These are phyloP conservation scores for Leishmania lainsoni DNA, from an alignment of 208 protist genomes.

Conservation along the genomic window DNA sequence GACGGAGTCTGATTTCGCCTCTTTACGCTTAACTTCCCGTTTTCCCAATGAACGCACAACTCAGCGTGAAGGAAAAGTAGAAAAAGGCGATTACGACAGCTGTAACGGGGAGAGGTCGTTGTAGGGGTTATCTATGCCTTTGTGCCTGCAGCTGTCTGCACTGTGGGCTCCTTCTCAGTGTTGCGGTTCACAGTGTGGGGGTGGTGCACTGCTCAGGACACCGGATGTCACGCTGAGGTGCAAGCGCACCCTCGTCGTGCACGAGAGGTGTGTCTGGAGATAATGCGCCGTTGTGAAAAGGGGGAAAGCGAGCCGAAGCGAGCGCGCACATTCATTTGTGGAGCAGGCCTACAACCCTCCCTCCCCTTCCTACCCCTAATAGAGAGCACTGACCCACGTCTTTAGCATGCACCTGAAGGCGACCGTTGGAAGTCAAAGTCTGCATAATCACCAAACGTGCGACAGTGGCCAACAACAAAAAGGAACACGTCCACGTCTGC, in stretches of 20 bases:
- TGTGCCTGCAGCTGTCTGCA: not conserved
- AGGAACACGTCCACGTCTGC: not conserved
- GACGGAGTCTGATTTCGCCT: not conserved
- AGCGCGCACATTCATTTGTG: not conserved
- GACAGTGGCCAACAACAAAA: not conserved
- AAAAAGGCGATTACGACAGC: not conserved
- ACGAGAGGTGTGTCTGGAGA: not conserved
- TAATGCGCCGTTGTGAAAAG: not conserved
- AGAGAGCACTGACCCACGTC: not conserved
- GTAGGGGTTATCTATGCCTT: not conserved
- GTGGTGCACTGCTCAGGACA: not conserved
- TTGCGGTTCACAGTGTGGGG: not conserved
- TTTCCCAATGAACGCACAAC: not conserved
- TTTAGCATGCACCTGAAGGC: not conserved
- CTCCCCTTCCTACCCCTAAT: too few relatives aligned
- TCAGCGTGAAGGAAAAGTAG: not conserved
- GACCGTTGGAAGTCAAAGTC: not conserved
- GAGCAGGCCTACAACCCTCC: too few relatives aligned
- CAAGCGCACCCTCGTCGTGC: not conserved
- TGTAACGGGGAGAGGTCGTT: not conserved
- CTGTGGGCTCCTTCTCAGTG: not conserved
- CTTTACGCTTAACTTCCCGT: not conserved
- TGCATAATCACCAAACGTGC: not conserved
- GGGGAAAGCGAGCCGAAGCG: not conserved
- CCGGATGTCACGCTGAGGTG: not conserved